Evolutionary conservation across 2,329 filamentous ascomycete genomes (phyloP), one percentile per base, ranked within the genome.

Genomic region (Emmonsiellopsis sp.): DNA sequence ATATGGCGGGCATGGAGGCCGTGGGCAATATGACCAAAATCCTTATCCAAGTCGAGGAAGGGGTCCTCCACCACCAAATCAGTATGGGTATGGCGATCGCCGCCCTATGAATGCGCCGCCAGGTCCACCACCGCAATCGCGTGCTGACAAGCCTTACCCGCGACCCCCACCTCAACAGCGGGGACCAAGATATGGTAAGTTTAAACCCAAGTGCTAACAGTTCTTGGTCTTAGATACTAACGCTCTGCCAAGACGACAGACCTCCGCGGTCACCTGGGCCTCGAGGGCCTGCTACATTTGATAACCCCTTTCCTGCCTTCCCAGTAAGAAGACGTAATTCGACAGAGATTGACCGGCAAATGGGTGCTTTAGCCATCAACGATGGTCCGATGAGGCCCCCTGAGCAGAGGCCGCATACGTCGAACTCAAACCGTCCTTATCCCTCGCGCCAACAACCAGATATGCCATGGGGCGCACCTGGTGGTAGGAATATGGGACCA

Each of bases 271-370:
- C 49, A 8, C 42, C 49, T 31, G 21, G 7, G 51, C 73, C 69
- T 36, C 67, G 69, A 42, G 62, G 60, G 31, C 52, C 65, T 40
- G 56, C 17, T 17, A 17, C 67, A 32, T 78, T 71, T 65, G 77
- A 80, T 53, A 76, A 73, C 57, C 76, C 76, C 2, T 79, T 78
- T 53, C 75, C 76, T 31, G 62, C 69, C 5, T 76, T 65, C 56
- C 69, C 60, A 46, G 52, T 58, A 45, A 62, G 60, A 54, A 63
- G 60, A 53, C 64, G 62, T 64, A 71, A 65, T 7, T 63, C 67
- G 14, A 62, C 64, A 33, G 60, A 67, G 6, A 49, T 72, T 34
- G 68, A 77, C 62, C 64, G 67, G 56, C 59, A 65, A 53, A 66
- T 70, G 68, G 63, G 68, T 36, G 62, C 68, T 58, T 63, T 74